These are phyloP conservation scores for Lumnitzera littorea DNA, from an alignment of 345 rosid genomes.

Conservation along the genomic window DNA sequence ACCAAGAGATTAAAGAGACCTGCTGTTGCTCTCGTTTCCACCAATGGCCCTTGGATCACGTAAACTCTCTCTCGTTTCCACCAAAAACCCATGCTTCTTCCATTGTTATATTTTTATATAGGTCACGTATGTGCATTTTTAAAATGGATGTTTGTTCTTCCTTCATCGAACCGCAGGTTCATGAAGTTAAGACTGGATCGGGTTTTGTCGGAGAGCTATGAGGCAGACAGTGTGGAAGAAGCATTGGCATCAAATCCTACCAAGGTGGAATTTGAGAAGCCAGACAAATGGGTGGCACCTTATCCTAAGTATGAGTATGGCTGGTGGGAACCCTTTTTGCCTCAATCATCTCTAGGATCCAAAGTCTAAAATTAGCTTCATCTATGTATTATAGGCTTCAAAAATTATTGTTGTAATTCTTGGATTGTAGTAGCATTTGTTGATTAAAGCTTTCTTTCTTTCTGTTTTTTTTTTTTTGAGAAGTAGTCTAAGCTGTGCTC, in stretches of 20 bases:
- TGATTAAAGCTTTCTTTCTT: too few relatives aligned
- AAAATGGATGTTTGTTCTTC: background rate
- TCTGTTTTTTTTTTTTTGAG: too few relatives aligned
- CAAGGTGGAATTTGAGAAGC: constrained; percentile 62
- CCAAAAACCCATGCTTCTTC: too few relatives aligned
- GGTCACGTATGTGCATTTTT: too few relatives aligned
- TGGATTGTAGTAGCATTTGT: too few relatives aligned
- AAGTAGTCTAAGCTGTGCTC: too few relatives aligned
- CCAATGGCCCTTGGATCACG: constrained; percentile 95
- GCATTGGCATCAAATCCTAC: constrained; percentile 75
- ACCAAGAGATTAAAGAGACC: constrained; percentile 79
- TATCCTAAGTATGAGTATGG: constrained; percentile 85
- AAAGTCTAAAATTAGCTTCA: constrained; percentile 29
- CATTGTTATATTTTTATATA: too few relatives aligned
- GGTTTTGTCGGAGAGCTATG: constrained; percentile 66
- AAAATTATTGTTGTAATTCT: too few relatives aligned
- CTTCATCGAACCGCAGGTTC: constrained; percentile 38
- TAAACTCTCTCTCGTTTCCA: constrained; percentile 19
- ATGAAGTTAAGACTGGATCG: constrained; percentile 96
- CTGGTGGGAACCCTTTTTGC: constrained; percentile 94
- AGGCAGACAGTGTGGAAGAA: constrained; percentile 63
- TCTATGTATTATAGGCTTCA: too few relatives aligned
- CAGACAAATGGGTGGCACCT: constrained; percentile 87
- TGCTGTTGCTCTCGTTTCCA: constrained; percentile 93
- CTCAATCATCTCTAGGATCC: constrained; percentile 13